Base-by-base conservation (phyloP, 176 grass and related monocot species). In the Phoenix roebelenii region DNA sequence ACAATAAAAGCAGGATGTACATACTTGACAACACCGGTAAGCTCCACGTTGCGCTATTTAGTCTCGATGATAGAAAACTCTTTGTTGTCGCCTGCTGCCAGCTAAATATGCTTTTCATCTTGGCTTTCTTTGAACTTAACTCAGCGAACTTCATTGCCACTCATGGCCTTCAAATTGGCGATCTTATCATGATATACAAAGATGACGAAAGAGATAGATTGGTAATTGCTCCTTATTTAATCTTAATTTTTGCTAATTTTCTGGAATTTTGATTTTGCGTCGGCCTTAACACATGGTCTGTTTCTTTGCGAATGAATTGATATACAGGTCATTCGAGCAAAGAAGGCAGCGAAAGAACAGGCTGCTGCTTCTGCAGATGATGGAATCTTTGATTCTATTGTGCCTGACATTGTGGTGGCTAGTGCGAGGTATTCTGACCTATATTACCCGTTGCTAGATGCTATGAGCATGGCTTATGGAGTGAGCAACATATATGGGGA, bases 1-100 rank as follows among this genome's bases (percentile, higher is more conserved):
- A 98, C 57, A 98, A 98, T 63, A 88, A 84, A 64, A 90, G 93
- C 74, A 98, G 88, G 73, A 98, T 98, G 93, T 98, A 98, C 71
- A 75, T 98, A 61, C 87, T 98, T 56, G 93, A 92, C 74, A 98
- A 92, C 73, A 89, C 93, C 5, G 93, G 93, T 80, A 51, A 75
- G 26, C 20, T 59, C 3, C 16, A 7, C 9, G 17, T 48, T 17
- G 63, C 57, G 63, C 57, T 60, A 7, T 62, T 63, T 71, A 16
- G 23, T 9, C 50, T 50, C 20, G 29, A 12, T 18, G 15, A 5
- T 63, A 65, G 28, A 30, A 5, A 39, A 39, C 56, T 22, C 51
- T 17, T 65, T 29, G 4, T 18, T 50, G 30, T 53, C 19, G 63
- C 17, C 59, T 16, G 67, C 49, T 50, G 22, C 29, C 50, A 49